phyloP scores from a whole-genome alignment of 768 basidiomycete genomes.

The Tulasnella sp. region DNA sequence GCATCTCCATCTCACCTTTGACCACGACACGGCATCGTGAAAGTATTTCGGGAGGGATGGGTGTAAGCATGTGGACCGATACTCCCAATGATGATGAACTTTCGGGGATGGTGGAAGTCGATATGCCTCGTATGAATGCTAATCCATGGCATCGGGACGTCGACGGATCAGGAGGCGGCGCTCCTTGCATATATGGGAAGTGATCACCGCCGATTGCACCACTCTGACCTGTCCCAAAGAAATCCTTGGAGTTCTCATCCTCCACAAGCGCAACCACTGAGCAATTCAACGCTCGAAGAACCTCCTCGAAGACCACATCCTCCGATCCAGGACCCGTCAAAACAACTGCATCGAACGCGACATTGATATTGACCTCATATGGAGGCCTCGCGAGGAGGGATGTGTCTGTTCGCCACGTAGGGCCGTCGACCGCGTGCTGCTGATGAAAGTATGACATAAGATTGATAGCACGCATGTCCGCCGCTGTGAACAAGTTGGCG shows the following conservation, averaged over 20 bases:
- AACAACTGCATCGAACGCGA: slow-evolving; percentile 52
- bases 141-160: slow-evolving; percentile 62
- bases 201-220: not conserved
- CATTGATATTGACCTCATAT: slow-evolving; percentile 52
- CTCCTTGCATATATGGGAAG: slow-evolving; percentile 51
- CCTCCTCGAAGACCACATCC: slow-evolving; percentile 62
- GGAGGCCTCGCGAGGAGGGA: slow-evolving; percentile 64
- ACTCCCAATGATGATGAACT: too few relatives aligned
- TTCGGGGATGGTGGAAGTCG: slow-evolving; percentile 25
- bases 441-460: slow-evolving; percentile 73
- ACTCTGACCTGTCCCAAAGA: too few relatives aligned
- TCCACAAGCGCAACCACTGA: slow-evolving; percentile 67
- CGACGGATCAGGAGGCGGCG: slow-evolving; percentile 44
- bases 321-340: slow-evolving; percentile 67
- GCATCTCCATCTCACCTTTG: slow-evolving; percentile 82
- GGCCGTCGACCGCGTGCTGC: slow-evolving; percentile 32
- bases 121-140: slow-evolving; percentile 55
- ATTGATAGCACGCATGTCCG: slow-evolving; percentile 61
- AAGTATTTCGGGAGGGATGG: slow-evolving; percentile 46
- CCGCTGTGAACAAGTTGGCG: slow-evolving; percentile 30
- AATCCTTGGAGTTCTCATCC: slow-evolving; percentile 27
- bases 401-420: slow-evolving; percentile 52
- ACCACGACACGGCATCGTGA: slow-evolving; percentile 39
- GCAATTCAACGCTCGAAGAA: slow-evolving; percentile 64
- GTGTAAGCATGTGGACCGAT: slow-evolving; percentile 49